Evolutionary conservation across 495 filamentous ascomycete genomes (phyloP), one percentile per base, ranked within the genome.

Genomic region (Schizothecium vesticola): DNA sequence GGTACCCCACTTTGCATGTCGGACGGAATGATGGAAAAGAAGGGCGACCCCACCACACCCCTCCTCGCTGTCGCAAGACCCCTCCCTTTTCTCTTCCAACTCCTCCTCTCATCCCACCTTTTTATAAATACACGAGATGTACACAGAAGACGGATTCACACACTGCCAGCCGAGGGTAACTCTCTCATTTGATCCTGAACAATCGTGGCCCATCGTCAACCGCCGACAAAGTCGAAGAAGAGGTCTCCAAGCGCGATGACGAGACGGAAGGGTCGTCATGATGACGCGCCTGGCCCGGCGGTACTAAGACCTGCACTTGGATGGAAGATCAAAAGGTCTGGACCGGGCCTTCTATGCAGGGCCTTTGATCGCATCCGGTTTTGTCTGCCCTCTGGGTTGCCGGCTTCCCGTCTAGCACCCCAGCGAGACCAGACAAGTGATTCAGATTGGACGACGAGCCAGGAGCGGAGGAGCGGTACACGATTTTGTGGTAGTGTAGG

Each of bases 11-110:
- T 57, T 23, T 61, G 11, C 19, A 26, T 21, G 25, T 26, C 59
- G 31, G 61, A 64, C 61, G 61, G 61, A 64, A 64, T 51, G 60
- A 36, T 62, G 62, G 62, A 19, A 64, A 31, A 61, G n/a, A 31
- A 64, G n/a, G 57, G 61, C 6, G 22, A 63, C 28, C 61, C 33
- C 33, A n/a, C 21, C 29, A 63, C n/a, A 43, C 33, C 29, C n/a
- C n/a, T 16, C 22, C 23, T 62, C 11, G 61, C 29, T 51, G 21
- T 33, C 9, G 36, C 23, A 22, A 24, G 28, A 19, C 62, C 63
- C 63, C 19, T 57, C 63, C 19, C 26, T 59, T 26, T 28, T 28
- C 58, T 10, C 9, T 19, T 25, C 24, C 55, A n/a, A n/a, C n/a
- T n/a, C 24, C 23, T 56, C 62, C 23, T 13, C 63, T 8, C 22